phyloP scores from a whole-genome alignment of 2,329 filamentous ascomycete genomes.

The Anisogramma anomala region DNA sequence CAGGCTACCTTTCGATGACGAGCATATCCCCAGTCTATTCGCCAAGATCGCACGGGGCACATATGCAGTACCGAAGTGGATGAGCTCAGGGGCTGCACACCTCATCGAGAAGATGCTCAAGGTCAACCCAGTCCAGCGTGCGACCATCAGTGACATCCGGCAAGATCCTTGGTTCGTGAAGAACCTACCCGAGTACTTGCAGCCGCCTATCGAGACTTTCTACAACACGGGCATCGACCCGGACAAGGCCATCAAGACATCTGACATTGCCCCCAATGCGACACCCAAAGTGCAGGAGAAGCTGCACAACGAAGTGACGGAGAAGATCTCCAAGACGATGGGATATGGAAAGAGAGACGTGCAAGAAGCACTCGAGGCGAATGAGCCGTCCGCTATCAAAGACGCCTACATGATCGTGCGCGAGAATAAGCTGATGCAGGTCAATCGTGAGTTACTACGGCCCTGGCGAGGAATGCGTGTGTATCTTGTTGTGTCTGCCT shows the following conservation, averaged over 20 bases:
- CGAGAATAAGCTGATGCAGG: slow-evolving; percentile 95
- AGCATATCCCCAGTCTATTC: slow-evolving; percentile 94
- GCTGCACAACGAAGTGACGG: slow-evolving; percentile 82
- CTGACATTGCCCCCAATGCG: slow-evolving; percentile 68
- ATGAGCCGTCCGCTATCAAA: slow-evolving; percentile 95
- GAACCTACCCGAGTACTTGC: slow-evolving; percentile 75
- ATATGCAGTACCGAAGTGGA: slow-evolving; percentile 85
- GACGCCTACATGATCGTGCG: slow-evolving; percentile 97
- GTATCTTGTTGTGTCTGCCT: background rate
- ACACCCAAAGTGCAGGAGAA: slow-evolving; percentile 73
- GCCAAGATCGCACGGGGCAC: slow-evolving; percentile 94
- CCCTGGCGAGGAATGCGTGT: background rate
- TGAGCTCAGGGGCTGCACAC: slow-evolving; percentile 68
- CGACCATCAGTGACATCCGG: slow-evolving; percentile 87
- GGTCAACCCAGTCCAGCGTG: slow-evolving; percentile 87
- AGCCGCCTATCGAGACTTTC: slow-evolving; percentile 82
- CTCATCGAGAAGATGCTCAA: slow-evolving; percentile 91
- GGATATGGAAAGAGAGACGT: slow-evolving; percentile 93
- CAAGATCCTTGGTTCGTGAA: slow-evolving; percentile 89
- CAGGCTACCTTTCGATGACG: slow-evolving; percentile 88
- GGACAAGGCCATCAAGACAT: slow-evolving; percentile 77
- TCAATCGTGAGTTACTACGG: slow-evolving; percentile 58
- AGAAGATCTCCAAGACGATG: slow-evolving; percentile 96
- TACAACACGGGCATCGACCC: slow-evolving; percentile 89
- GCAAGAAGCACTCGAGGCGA: slow-evolving; percentile 79